Evolutionary conservation across 495 filamentous ascomycete species (phyloP).

Genomic region (Copromyces sp.): DNA sequence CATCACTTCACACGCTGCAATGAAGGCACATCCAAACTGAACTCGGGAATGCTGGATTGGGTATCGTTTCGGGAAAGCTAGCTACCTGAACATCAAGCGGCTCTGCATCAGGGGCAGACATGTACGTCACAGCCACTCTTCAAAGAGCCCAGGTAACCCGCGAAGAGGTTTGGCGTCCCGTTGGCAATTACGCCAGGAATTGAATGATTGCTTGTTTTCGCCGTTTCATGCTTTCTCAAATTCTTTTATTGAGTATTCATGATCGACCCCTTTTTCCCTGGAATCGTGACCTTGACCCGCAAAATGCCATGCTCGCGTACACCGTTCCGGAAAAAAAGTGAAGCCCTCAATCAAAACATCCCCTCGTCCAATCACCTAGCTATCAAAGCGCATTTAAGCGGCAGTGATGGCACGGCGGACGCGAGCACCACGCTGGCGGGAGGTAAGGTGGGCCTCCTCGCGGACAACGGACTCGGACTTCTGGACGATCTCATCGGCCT

Average conservation of each 20-base stretch:
- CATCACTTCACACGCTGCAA: neutral
- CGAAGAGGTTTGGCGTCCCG: neutral
- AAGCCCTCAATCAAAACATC: constrained; percentile 27
- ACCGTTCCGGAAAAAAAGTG: constrained; percentile 30
- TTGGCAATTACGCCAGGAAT: neutral
- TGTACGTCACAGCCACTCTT: neutral
- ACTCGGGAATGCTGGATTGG: neutral
- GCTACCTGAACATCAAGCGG: neutral
- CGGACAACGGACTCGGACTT: constrained; percentile 61
- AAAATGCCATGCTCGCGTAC: constrained; percentile 33
- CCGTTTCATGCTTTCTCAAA: constrained; percentile 19
- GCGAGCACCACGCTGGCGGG: constrained; percentile 78
- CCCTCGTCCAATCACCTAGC: constrained; percentile 13
- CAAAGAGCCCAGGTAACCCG: neutral
- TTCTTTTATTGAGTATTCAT: constrained; percentile 30
- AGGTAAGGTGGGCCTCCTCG: constrained; percentile 56
- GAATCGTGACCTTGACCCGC: constrained; percentile 31
- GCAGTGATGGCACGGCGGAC: constrained; percentile 70
- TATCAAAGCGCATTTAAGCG: constrained; percentile 41
- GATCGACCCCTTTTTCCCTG: constrained; percentile 26
- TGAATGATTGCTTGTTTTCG: constrained; percentile 3
- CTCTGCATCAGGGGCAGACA: neutral
- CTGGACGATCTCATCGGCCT: constrained; percentile 83
- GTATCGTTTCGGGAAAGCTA: neutral
- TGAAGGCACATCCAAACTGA: neutral